These are phyloP conservation scores for Saksenaea vasiformis DNA, from an alignment of 371 early-diverging fungal species.

Conservation along the genomic window DNA sequence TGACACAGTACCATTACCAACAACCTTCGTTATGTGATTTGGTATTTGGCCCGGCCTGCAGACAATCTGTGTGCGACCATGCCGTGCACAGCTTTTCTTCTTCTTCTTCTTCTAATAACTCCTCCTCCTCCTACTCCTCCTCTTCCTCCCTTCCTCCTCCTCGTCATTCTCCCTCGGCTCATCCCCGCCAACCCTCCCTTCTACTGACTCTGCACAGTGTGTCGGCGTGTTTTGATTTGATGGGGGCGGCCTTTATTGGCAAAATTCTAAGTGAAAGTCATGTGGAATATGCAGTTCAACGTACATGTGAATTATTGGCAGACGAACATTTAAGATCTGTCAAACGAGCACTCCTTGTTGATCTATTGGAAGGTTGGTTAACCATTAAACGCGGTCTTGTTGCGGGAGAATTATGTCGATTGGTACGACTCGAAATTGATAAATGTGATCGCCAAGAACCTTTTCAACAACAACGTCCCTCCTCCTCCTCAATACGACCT, in stretches of 20 bases:
- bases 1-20: slow-evolving; percentile 4
- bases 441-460: slow-evolving; percentile 34
- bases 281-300: slow-evolving; percentile 43
- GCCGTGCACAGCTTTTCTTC: not conserved
- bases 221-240: slow-evolving; percentile 45
- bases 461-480: not conserved
- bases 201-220: slow-evolving; percentile 33
- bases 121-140: not conserved
- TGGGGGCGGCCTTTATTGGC: slow-evolving; percentile 43
- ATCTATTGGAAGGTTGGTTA: slow-evolving; percentile 44
- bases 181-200: slow-evolving; percentile 9
- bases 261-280: slow-evolving; percentile 43
- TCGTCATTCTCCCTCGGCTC: not conserved
- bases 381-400: slow-evolving; percentile 36
- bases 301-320: slow-evolving; percentile 38
- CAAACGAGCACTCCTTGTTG: slow-evolving; percentile 29
- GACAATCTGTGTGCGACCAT: slow-evolving; percentile 5
- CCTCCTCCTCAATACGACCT: slow-evolving; percentile 1
- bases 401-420: slow-evolving; percentile 35
- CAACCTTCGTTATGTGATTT: slow-evolving; percentile 2
- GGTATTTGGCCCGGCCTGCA: slow-evolving; percentile 12
- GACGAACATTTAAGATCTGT: slow-evolving; percentile 22
- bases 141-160: not conserved
- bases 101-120: not conserved
- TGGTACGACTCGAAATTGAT: slow-evolving; percentile 40